phyloP scores from a whole-genome alignment of 306 rosid genomes.

The Ammopiptanthus mongolicus region DNA sequence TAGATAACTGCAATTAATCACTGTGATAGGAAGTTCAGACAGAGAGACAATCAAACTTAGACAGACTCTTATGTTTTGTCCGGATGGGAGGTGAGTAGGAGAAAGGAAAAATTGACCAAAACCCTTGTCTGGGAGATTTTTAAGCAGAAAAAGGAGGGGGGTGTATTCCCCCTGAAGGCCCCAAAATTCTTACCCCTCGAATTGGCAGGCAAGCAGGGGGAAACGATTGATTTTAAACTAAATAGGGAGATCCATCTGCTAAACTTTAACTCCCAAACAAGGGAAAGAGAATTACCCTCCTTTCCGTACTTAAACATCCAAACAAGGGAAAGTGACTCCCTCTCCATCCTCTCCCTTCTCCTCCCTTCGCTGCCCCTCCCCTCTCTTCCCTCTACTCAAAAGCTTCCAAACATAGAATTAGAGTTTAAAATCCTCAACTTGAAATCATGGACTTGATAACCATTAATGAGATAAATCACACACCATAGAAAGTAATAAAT shows the following conservation, averaged over 20 bases:
- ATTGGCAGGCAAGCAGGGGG: not conserved
- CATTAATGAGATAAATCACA: not conserved
- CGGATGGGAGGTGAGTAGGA: not conserved
- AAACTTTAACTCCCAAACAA: not conserved
- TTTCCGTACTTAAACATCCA: not conserved
- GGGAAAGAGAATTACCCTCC: not conserved
- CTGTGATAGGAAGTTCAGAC: not conserved
- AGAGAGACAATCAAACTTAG: not conserved
- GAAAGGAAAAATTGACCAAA: not conserved
- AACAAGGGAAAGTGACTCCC: not conserved
- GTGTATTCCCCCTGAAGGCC: not conserved
- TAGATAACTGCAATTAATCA: slow-evolving; percentile 11
- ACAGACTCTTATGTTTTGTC: not conserved
- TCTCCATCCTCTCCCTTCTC: not conserved
- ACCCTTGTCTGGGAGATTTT: not conserved
- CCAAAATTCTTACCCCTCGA: not conserved
- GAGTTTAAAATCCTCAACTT: slow-evolving; percentile 11
- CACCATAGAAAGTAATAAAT: not conserved
- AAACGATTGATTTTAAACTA: not conserved
- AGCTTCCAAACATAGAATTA: slow-evolving; percentile 8
- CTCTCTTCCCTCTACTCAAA: not conserved
- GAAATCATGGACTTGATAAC: not conserved
- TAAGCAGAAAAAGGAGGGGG: not conserved
- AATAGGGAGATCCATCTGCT: not conserved
- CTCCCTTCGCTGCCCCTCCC: not conserved